Evolutionary conservation across 2,329 filamentous ascomycete genomes (phyloP).

Genomic region (Trichophyton equinum): DNA sequence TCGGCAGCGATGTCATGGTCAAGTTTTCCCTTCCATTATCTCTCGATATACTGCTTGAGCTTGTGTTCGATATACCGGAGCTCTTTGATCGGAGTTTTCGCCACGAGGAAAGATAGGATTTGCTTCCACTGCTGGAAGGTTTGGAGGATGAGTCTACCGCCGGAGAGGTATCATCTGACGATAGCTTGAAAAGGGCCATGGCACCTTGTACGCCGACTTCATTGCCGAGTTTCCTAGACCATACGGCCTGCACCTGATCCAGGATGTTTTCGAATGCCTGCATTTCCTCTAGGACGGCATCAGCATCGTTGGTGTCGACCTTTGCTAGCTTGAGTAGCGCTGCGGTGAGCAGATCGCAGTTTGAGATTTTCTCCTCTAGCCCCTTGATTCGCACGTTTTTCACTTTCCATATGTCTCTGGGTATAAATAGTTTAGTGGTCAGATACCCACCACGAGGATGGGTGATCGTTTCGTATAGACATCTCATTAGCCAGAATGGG

Average conservation of each 20-base stretch:
- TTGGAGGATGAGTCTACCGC: conserved; percentile 33
- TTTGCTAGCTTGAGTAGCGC: conserved; percentile 70
- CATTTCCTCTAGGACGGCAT: conserved; percentile 88
- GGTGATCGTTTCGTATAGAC: conserved; percentile 78
- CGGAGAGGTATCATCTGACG: background rate
- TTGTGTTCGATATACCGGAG: conserved; percentile 45
- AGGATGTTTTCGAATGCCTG: conserved; percentile 73
- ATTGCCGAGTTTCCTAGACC: conserved; percentile 76
- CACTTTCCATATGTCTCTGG: conserved; percentile 84
- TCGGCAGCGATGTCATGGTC: conserved; percentile 63
- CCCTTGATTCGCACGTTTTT: conserved; percentile 87
- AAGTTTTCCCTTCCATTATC: conserved; percentile 47
- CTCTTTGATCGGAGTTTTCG: conserved; percentile 81
- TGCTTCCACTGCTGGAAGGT: conserved; percentile 46
- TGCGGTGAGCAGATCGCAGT: conserved; percentile 81
- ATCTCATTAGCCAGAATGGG: conserved; percentile 96
- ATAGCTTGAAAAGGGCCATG: conserved; percentile 55
- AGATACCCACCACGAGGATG: conserved; percentile 88
- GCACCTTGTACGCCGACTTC: conserved; percentile 78
- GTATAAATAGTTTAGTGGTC: conserved; percentile 82
- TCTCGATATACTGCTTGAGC: conserved; percentile 19
- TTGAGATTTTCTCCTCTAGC: conserved; percentile 83
- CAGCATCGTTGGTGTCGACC: conserved; percentile 81
- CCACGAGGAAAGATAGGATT: conserved; percentile 75
- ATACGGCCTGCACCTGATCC: conserved; percentile 65